These are phyloP conservation scores for Gymnopilus junonius DNA, from an alignment of 768 basidiomycete genomes.

Conservation along the genomic window DNA sequence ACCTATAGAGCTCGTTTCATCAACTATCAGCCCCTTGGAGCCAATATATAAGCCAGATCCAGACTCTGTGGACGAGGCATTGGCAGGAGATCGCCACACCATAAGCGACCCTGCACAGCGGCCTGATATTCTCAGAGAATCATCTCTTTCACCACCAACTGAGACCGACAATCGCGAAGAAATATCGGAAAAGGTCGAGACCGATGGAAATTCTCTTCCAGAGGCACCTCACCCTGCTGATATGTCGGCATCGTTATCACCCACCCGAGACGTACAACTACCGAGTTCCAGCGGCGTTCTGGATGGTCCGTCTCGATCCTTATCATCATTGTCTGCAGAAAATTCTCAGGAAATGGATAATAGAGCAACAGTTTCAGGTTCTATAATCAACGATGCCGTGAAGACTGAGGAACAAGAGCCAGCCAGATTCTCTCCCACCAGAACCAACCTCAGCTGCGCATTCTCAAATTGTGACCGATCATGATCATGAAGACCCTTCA, in stretches of 20 bases:
- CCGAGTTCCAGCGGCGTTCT: not conserved
- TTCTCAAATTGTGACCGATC: not conserved
- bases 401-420: not conserved
- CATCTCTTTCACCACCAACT: not conserved
- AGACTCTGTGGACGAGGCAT: not conserved
- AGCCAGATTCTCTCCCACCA: not conserved
- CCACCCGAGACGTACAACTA: not conserved
- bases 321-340: not conserved
- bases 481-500: not conserved
- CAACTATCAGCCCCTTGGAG: not conserved
- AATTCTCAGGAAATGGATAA: not conserved
- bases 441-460: not conserved
- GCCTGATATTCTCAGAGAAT: not conserved
- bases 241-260: not conserved
- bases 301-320: not conserved
- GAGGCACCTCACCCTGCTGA: not conserved
- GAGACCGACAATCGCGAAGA: not conserved
- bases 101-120: not conserved
- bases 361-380: not conserved
- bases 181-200: not conserved
- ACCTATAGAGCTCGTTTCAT: not conserved
- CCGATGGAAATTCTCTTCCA: not conserved
- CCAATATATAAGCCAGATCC: not conserved
- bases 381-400: not conserved
- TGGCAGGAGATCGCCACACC: not conserved